Conservation (phyloP, 2,329 filamentous ascomycete species). For the Clathrospora elynae region DNA sequence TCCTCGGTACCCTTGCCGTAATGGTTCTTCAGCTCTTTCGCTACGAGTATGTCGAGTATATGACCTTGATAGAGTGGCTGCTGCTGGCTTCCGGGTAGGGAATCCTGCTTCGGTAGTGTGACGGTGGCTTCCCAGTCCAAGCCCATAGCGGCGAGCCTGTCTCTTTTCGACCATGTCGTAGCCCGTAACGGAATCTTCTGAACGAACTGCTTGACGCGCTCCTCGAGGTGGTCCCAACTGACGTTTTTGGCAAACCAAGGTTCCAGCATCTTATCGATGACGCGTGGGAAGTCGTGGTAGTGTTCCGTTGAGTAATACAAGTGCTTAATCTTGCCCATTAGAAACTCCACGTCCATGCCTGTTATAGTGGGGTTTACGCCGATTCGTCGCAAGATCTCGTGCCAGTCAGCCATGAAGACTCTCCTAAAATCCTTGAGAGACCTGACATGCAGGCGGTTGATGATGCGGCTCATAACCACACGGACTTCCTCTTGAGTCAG, state of each 20-base stretch:
- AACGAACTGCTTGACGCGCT: constrained; percentile 26
- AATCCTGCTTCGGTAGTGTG: constrained; percentile 6
- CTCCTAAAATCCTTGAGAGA: constrained; percentile 2
- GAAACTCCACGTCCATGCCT: constrained; percentile 29
- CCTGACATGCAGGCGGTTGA: constrained; percentile 12
- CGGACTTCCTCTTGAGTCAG: constrained; percentile 28
- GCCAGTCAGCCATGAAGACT: constrained; percentile 1
- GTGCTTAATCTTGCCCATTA: constrained; percentile 27
- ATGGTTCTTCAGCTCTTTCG: constrained; percentile 27
- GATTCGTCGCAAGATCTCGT: constrained; percentile 18
- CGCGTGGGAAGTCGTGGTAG: constrained; percentile 5
- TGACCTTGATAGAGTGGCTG: constrained; percentile 15
- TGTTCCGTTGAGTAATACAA: constrained; percentile 7
- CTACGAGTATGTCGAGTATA: constrained; percentile 25
- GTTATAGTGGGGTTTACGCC: constrained; percentile 32
- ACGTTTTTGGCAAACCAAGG: constrained; percentile 21
- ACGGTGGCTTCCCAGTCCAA: constrained; percentile 20
- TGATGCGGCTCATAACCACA: constrained; percentile 28
- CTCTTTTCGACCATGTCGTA: constrained; percentile 24
- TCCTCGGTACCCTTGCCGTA: constrained; percentile 25
- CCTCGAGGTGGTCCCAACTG: constrained; percentile 22
- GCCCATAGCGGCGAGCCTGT: constrained; percentile 34
- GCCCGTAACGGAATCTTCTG: constrained; percentile 25
- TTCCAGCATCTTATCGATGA: constrained; percentile 20
- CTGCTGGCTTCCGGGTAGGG: background rate